Conservation (phyloP, 2,329 filamentous ascomycete species). For the Coniochaeta pulveracea region DNA sequence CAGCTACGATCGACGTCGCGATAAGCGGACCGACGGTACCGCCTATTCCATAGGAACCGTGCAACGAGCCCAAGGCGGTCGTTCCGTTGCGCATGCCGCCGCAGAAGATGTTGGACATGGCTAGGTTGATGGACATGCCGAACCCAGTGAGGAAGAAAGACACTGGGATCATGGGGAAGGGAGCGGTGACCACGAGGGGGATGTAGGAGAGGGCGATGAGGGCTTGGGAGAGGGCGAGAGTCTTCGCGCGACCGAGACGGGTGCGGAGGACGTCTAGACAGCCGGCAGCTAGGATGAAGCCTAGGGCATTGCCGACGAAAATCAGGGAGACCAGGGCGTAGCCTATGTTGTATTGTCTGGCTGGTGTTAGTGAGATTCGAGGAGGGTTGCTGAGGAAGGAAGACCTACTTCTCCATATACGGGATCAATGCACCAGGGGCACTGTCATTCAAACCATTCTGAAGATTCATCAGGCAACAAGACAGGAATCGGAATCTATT, state of each 20-base stretch:
- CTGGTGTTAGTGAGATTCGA: not conserved
- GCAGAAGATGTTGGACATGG: slow-evolving; percentile 48
- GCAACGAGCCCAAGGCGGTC: slow-evolving; percentile 46
- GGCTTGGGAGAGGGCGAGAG: slow-evolving; percentile 46
- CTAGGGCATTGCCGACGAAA: slow-evolving; percentile 66
- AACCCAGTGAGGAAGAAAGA: slow-evolving; percentile 60
- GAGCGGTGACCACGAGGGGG: slow-evolving; percentile 54
- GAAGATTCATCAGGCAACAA: slow-evolving; percentile 54
- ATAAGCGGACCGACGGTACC: slow-evolving; percentile 59
- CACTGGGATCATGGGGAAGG: slow-evolving; percentile 55
- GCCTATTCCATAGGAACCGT: slow-evolving; percentile 58
- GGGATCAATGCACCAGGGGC: slow-evolving; percentile 71
- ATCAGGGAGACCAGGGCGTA: slow-evolving; percentile 73
- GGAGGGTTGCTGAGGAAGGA: slow-evolving; percentile 3
- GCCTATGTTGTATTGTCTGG: slow-evolving; percentile 57
- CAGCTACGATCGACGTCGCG: slow-evolving; percentile 60
- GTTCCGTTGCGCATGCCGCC: slow-evolving; percentile 42
- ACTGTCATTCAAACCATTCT: slow-evolving; percentile 63
- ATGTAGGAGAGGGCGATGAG: slow-evolving; percentile 51
- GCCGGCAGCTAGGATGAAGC: slow-evolving; percentile 64
- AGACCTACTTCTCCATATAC: slow-evolving; percentile 54
- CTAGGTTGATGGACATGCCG: slow-evolving; percentile 42
- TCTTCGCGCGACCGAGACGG: slow-evolving; percentile 53
- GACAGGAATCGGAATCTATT: slow-evolving; percentile 60
- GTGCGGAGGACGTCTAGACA: slow-evolving; percentile 53